Evolutionary conservation across 2,329 filamentous ascomycete genomes (phyloP).

Genomic region (Teratosphaeria gauchensis): DNA sequence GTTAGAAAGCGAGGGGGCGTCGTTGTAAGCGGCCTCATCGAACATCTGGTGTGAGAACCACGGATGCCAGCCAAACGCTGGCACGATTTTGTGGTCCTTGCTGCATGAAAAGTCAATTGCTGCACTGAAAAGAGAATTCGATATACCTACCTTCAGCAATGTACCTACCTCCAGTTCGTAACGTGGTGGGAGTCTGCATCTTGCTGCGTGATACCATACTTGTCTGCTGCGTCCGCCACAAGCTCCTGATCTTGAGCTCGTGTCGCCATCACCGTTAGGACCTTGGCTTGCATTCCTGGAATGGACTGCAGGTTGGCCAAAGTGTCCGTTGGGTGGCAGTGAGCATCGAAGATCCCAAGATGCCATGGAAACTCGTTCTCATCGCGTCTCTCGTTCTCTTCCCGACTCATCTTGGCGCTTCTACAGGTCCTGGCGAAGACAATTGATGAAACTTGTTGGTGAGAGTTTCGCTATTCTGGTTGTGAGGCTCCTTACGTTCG

Average conservation of each 20-base stretch:
- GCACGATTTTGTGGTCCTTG: conserved; percentile 43
- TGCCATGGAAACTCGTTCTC: conserved; percentile 53
- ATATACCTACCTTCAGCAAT: conserved; percentile 7
- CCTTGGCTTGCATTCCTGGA: conserved; percentile 54
- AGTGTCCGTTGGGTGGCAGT: conserved; percentile 77
- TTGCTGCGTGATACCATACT: conserved; percentile 38
- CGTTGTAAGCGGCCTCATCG: conserved; percentile 41
- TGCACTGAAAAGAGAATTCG: not conserved
- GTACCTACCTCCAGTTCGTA: conserved; percentile 25
- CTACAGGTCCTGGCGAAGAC: not conserved
- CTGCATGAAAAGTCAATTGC: conserved; percentile 7
- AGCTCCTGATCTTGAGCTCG: conserved; percentile 65
- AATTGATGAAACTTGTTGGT: not conserved
- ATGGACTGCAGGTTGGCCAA: conserved; percentile 53
- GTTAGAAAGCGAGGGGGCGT: conserved; percentile 26
- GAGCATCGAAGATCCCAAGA: conserved; percentile 63
- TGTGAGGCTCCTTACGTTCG: not conserved
- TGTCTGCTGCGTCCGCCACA: conserved; percentile 51
- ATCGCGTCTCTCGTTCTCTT: not conserved
- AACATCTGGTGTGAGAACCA: conserved; percentile 77
- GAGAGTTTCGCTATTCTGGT: not conserved
- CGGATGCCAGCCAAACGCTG: conserved; percentile 79
- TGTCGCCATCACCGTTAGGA: conserved; percentile 68
- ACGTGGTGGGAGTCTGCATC: conserved; percentile 10
- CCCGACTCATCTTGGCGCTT: not conserved